These are phyloP conservation scores for Phaeodactylum tricornutum DNA, from an alignment of 108 stramenopile genomes.

Conservation along the genomic window DNA sequence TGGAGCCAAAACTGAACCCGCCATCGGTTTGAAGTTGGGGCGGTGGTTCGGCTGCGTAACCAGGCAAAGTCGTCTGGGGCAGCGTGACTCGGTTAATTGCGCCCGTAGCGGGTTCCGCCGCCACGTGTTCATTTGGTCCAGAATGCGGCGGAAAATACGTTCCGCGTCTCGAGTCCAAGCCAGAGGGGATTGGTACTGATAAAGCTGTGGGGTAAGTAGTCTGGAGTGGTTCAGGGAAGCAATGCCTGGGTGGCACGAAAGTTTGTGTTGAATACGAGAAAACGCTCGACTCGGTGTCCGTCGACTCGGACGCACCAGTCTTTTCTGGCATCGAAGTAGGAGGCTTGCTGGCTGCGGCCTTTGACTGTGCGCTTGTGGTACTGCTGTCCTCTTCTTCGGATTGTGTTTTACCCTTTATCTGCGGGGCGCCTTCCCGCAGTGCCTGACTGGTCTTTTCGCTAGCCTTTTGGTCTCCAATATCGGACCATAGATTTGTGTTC, in stretches of 20 bases:
- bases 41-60: constrained; percentile 12
- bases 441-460: constrained; percentile 64
- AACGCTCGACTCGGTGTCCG: too few species aligned
- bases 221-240: background rate
- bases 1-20: constrained; percentile 30
- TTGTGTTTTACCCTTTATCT: constrained; percentile 16
- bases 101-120: too few species aligned
- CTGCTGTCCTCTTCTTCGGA: constrained; percentile 3
- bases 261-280: too few species aligned
- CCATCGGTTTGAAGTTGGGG: constrained; percentile 9
- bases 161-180: background rate
- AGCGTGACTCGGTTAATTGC: too few species aligned
- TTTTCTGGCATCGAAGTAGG: background rate
- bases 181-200: too few species aligned
- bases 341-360: background rate
- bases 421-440: constrained; percentile 62
- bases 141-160: background rate
- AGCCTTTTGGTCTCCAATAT: constrained; percentile 60
- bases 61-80: background rate
- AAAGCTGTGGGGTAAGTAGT: too few species aligned
- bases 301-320: too few species aligned
- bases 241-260: too few species aligned
- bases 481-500: constrained; percentile 34
- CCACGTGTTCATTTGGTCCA: background rate
- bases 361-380: constrained; percentile 1